Conservation (phyloP, 2,329 filamentous ascomycete species). For the Trematosphaeria pertusa region DNA sequence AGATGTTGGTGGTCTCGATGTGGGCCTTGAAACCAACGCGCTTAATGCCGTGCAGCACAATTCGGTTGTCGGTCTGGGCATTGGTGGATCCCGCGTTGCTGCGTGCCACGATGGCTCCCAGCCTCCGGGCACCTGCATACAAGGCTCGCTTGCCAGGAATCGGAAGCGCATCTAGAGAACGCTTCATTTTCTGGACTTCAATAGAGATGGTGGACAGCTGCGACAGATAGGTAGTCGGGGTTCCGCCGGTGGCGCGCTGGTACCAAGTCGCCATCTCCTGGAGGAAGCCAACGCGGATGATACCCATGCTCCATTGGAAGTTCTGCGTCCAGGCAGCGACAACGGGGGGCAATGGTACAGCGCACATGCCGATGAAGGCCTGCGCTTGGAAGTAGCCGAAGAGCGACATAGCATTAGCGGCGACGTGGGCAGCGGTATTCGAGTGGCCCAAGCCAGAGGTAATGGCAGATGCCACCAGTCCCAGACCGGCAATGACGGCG, state of each 20-base stretch:
- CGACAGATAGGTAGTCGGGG: conserved; percentile 78
- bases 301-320: conserved; percentile 98
- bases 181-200: conserved; percentile 76
- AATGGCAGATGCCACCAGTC: conserved; percentile 82
- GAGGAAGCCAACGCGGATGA: conserved; percentile 86
- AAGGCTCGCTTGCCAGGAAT: conserved; percentile 37
- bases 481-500: conserved; percentile 84
- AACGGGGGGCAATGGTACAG: conserved; percentile 82
- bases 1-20: conserved; percentile 91
- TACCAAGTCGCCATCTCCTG: conserved; percentile 94
- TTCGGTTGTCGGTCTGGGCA: conserved; percentile 37
- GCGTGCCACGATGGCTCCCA: conserved; percentile 45
- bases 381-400: conserved; percentile 95
- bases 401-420: conserved; percentile 90
- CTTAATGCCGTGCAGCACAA: conserved; percentile 79
- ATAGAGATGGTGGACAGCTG: conserved; percentile 78
- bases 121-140: conserved; percentile 25
- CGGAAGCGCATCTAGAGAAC: conserved; percentile 1
- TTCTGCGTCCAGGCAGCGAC: conserved; percentile 95
- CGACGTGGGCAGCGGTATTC: conserved; percentile 93
- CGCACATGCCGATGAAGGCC: conserved; percentile 86
- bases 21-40: conserved; percentile 84
- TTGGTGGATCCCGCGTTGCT: conserved; percentile 57
- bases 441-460: conserved; percentile 90
- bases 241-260: conserved; percentile 89